Conservation (phyloP, 495 filamentous ascomycete genomes). For the Copromyces sp. region DNA sequence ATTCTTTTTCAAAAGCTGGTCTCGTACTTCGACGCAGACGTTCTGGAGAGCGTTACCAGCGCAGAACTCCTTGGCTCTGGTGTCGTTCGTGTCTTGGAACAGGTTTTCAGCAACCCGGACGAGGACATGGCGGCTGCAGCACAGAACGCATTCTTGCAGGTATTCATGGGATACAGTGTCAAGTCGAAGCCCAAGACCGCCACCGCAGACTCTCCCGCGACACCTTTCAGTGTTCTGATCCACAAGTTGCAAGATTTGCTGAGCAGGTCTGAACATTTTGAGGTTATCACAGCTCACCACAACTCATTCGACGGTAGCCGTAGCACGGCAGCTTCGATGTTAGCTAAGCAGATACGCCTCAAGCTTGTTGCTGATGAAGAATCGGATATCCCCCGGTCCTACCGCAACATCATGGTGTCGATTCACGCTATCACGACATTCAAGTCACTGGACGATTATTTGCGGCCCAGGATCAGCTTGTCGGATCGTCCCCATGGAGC, state of each 20-base stretch:
- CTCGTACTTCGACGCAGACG: conserved; percentile 78
- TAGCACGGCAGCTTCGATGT: conserved; percentile 88
- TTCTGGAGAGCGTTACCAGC: conserved; percentile 90
- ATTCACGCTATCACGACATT: conserved; percentile 99
- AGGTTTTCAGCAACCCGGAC: conserved; percentile 65
- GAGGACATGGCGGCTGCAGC: conserved; percentile 47
- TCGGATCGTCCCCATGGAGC: conserved; percentile 68
- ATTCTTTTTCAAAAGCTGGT: conserved; percentile 68
- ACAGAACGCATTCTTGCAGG: conserved; percentile 75
- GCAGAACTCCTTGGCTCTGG: conserved; percentile 86
- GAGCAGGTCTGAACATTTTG: conserved; percentile 95
- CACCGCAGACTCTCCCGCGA: conserved; percentile 53
- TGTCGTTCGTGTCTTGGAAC: conserved; percentile 71
- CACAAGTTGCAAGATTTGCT: conserved; percentile 93
- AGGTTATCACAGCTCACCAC: conserved; percentile 90
- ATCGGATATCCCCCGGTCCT: conserved; percentile 73
- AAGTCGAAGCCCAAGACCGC: conserved; percentile 53
- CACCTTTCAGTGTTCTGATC: conserved; percentile 83
- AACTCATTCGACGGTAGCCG: conserved; percentile 86
- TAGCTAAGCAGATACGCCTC: conserved; percentile 88
- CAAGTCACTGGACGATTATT: conserved; percentile 92
- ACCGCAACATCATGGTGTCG: conserved; percentile 90
- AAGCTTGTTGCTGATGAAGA: conserved; percentile 85
- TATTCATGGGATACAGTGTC: conserved; percentile 75
- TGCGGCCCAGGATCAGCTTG: conserved; percentile 78